Percentiles rank a stretch among this genome's conserved stretches.
Evolutionary conservation across 305 asterid genomes (phyloP).

Genomic region (Ilex paraguariensis): DNA sequence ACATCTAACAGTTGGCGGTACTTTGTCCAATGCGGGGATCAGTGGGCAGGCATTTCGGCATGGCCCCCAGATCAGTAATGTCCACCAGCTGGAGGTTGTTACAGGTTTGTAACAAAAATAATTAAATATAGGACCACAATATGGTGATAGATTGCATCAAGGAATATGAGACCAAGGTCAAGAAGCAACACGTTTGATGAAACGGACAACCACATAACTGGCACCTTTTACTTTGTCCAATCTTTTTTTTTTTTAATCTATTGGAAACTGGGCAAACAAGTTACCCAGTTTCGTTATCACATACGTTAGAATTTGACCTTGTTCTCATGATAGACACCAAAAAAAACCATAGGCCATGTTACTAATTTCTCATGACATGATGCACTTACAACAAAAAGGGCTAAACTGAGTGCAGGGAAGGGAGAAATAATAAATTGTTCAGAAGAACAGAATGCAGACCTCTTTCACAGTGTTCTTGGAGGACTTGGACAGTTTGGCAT

Average conservation of each 20-base stretch:
- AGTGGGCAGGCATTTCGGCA: constrained; percentile 92
- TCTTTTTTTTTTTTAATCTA: background rate
- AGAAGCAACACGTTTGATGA: constrained; percentile 1
- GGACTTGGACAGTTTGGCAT: constrained; percentile 95
- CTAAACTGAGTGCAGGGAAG: constrained; percentile 49
- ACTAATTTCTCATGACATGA: background rate
- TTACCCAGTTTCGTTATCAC: background rate
- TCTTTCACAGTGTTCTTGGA: constrained; percentile 74
- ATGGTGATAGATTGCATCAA: background rate
- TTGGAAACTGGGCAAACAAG: background rate
- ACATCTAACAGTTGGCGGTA: constrained; percentile 87
- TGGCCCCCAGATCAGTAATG: constrained; percentile 94
- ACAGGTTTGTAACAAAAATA: constrained; percentile 57
- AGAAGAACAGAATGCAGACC: constrained; percentile 74
- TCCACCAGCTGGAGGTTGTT: constrained; percentile 78
- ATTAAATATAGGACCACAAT: background rate
- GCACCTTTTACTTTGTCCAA: constrained; percentile 6
- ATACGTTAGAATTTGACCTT: constrained; percentile 3
- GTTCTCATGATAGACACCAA: background rate
- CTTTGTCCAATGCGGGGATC: constrained; percentile 84
- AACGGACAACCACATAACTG: constrained; percentile 1
- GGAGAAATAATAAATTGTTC: constrained; percentile 78
- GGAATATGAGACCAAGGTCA: constrained; percentile 6
- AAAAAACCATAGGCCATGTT: background rate
- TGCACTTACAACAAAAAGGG: constrained; percentile 2